Percentiles rank a stretch among this genome's conserved stretches.
Evolutionary conservation across 2,329 filamentous ascomycete genomes (phyloP).

Genomic region (Pseudogymnoascus sp.): DNA sequence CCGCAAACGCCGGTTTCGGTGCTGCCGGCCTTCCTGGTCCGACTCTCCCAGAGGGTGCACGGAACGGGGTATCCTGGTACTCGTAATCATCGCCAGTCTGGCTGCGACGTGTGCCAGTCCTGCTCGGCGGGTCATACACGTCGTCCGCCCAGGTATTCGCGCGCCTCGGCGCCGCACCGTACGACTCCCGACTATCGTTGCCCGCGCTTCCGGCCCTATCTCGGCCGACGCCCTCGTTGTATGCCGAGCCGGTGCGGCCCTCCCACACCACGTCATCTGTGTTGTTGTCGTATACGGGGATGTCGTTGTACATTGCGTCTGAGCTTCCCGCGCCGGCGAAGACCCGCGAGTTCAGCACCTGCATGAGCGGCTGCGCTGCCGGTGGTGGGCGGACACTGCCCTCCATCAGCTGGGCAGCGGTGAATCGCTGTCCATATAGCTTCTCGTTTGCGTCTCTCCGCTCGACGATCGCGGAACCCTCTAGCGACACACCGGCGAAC

Average conservation of each 20-base stretch:
- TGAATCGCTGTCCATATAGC: constrained; percentile 76
- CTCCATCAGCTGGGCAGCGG: constrained; percentile 71
- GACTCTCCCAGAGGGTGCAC: constrained; percentile 27
- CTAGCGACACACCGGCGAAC: constrained; percentile 90
- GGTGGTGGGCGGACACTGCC: constrained; percentile 72
- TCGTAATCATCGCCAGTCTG: constrained; percentile 42
- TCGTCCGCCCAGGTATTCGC: constrained; percentile 70
- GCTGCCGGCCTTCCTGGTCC: constrained; percentile 74
- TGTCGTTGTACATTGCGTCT: constrained; percentile 84
- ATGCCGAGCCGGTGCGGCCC: constrained; percentile 60
- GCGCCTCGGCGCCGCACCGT: constrained; percentile 50
- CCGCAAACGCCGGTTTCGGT: constrained; percentile 76
- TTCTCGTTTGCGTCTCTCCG: constrained; percentile 95
- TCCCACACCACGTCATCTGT: constrained; percentile 83
- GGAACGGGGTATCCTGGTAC: constrained; percentile 41
- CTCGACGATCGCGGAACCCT: constrained; percentile 89
- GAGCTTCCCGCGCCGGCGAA: constrained; percentile 57
- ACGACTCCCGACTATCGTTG: constrained; percentile 25
- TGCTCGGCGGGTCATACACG: constrained; percentile 53
- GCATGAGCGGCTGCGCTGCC: constrained; percentile 75
- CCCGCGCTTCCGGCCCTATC: constrained; percentile 37
- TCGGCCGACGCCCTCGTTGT: constrained; percentile 55
- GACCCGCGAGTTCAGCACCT: constrained; percentile 72
- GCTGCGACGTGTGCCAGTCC: constrained; percentile 32
- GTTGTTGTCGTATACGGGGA: constrained; percentile 75